Conservation (phyloP, 1,284 basidiomycete species). For the Takashimella koratensis region DNA sequence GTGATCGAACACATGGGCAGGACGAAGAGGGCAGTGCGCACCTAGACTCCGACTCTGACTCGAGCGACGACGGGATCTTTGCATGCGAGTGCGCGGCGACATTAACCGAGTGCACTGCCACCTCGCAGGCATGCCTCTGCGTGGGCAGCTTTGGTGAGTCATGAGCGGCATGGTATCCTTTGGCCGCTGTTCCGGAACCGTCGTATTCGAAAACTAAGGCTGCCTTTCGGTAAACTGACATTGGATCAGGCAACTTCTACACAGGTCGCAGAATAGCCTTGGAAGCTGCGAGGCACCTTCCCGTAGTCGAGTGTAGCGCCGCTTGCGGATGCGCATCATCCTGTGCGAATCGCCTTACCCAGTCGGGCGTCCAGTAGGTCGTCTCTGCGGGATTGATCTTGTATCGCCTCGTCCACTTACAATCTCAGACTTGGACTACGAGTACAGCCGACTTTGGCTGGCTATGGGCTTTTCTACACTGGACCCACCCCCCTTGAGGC, state of each 20-base stretch:
- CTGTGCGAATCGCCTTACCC: slow-evolving; percentile 27
- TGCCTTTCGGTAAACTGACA: background rate
- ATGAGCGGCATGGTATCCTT: too few species aligned
- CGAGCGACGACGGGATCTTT: background rate
- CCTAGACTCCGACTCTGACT: background rate
- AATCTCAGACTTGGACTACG: background rate
- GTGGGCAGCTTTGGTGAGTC: background rate
- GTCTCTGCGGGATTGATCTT: slow-evolving; percentile 12
- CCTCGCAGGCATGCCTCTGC: background rate
- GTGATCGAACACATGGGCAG: background rate
- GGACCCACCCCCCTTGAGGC: background rate
- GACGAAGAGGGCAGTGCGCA: background rate
- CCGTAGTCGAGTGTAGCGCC: background rate
- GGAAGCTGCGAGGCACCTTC: background rate
- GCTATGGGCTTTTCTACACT: background rate
- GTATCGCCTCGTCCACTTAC: slow-evolving; percentile 21
- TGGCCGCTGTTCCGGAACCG: too few species aligned
- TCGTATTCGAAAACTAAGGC: too few species aligned
- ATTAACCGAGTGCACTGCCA: background rate
- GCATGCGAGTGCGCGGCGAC: background rate
- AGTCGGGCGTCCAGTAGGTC: slow-evolving; percentile 27
- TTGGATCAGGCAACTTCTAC: background rate
- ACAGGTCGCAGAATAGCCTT: background rate
- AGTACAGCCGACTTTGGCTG: background rate
- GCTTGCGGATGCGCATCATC: background rate